Evolutionary conservation across 345 rosid genomes (phyloP).

Genomic region (Gossypium mustelinum): DNA sequence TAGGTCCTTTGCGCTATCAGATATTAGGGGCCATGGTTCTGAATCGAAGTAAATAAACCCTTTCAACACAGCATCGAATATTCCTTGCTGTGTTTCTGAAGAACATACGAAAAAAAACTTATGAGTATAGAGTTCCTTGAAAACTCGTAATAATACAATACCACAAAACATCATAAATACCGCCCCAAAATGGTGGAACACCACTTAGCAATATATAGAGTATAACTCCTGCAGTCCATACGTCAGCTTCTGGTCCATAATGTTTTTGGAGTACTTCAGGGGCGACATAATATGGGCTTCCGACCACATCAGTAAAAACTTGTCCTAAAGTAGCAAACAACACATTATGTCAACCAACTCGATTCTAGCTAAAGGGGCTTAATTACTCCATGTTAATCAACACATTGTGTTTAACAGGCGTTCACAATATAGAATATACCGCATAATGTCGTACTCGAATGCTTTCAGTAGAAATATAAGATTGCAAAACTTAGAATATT

Average conservation of each 20-base stretch:
- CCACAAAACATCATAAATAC: conserved; percentile 32
- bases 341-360: conserved; percentile 9
- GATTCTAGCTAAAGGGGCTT: neutral
- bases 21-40: conserved; percentile 95
- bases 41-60: conserved; percentile 91
- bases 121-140: conserved; percentile 15
- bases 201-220: conserved; percentile 2
- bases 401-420: no score
- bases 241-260: conserved; percentile 34
- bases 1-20: conserved; percentile 86
- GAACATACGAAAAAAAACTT: conserved; percentile 12
- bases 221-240: conserved; percentile 8
- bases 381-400: neutral
- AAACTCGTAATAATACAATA: neutral
- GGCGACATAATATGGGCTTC: conserved; percentile 96
- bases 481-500: neutral
- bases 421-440: no score
- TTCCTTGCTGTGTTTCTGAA: conserved; percentile 97
- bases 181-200: conserved; percentile 57
- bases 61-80: conserved; percentile 93
- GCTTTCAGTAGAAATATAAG: no score
- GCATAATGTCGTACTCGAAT: no score
- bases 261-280: conserved; percentile 93
- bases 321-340: conserved; percentile 53
- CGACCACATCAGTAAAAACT: conserved; percentile 90